Evolutionary conservation across 2,329 filamentous ascomycete species (phyloP).

Genomic region (Parastagonospora nodorum): DNA sequence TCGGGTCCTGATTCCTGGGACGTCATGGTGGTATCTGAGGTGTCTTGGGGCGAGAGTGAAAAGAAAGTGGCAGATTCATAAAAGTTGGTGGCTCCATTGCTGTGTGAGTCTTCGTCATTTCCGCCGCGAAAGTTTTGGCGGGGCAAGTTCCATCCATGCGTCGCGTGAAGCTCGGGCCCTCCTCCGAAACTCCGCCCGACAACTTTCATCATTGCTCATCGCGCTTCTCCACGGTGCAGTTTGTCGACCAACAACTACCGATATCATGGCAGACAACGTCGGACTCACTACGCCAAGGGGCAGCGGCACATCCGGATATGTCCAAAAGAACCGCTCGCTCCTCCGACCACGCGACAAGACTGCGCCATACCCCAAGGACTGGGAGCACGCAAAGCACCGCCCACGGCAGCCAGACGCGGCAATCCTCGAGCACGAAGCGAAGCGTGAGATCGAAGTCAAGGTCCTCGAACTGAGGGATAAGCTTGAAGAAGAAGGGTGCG

Average conservation of each 20-base stretch:
- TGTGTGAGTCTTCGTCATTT: conserved; percentile 28
- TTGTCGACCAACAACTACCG: conserved; percentile 1
- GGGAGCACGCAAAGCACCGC: conserved; percentile 71
- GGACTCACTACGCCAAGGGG: conserved; percentile 92
- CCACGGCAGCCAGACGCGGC: conserved; percentile 87
- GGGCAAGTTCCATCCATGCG: conserved; percentile 21
- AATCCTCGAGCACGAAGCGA: conserved; percentile 92
- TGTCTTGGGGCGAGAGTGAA: neutral
- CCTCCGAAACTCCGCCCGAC: conserved; percentile 30
- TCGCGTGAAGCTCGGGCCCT: conserved; percentile 22
- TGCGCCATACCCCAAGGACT: conserved; percentile 76
- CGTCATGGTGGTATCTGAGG: conserved; percentile 24
- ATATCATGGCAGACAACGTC: conserved; percentile 90
- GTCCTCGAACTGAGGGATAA: conserved; percentile 88
- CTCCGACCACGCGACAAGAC: conserved; percentile 81
- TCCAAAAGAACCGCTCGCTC: conserved; percentile 92
- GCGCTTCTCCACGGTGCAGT: neutral
- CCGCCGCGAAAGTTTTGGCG: conserved; percentile 30
- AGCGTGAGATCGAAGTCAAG: conserved; percentile 88
- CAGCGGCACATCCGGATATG: conserved; percentile 95
- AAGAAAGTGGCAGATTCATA: neutral
- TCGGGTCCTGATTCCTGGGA: conserved; percentile 3
- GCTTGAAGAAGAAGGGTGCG: conserved; percentile 86
- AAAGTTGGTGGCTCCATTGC: conserved; percentile 26
- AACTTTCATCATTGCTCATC: conserved; percentile 4